Base-by-base conservation (phyloP, 345 rosid genomes). In the Ceriops zippeliana region DNA sequence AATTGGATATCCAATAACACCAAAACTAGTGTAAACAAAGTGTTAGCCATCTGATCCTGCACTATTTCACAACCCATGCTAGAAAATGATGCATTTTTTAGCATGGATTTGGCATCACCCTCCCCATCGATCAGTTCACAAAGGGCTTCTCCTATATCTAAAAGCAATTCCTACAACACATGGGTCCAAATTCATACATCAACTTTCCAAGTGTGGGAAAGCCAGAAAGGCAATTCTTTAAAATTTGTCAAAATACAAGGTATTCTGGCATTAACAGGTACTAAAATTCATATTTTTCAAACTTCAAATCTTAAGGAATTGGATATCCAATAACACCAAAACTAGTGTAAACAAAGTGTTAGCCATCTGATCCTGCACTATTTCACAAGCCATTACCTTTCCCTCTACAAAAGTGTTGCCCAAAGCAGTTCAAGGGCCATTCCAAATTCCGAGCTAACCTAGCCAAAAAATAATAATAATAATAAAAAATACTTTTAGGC, bases 141-240 rank as follows among this genome's bases (percentile, higher is more conserved):
- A 72, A 93, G 95, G 69, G 92, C 88, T 82, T 88, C 91, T 60
- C 98, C 98, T 20, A 90, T 82, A 84, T 89, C 92, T 82, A 74
- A 78, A 17, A 96, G 89, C 58, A 93, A 80, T 72, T 93, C 98
- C 98, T 93, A 74, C 24, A 58, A 68, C 52, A 73, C 24, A 13
- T 65, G 9, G 68, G 70, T 61, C 32, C 38, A 35, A 62, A 59
- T 58, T 62, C 51, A 59, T 49, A 51, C 13, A 66, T 16, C 20
- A 67, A 64, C 53, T 30, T 68, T 24, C 52, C 32, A 52, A 52
- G 38, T 52, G 49, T 56, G 11, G 5, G 72, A 62, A 38, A 5
- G 61, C 66, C 42, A 60, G n/a, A 47, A 34, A 34, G 37, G 37
- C 37, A 34, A 7, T 34, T 34, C 37, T 34, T 34, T 15, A 13